Percentiles rank a stretch among this genome's conserved stretches.
These are phyloP conservation scores for Penicillium canescens DNA, from an alignment of 495 filamentous ascomycete genomes.

Conservation along the genomic window DNA sequence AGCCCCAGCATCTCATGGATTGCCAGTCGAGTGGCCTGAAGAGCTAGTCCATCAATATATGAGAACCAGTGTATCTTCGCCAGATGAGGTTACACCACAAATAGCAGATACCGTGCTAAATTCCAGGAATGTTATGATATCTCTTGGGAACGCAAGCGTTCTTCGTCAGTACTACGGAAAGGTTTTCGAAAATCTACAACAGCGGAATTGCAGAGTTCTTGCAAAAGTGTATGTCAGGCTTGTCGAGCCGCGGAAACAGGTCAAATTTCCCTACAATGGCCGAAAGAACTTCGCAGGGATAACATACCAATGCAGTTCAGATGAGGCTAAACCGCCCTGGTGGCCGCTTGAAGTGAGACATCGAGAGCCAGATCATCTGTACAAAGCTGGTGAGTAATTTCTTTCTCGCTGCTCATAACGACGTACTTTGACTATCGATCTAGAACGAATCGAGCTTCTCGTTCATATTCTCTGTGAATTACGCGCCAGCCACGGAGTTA, in stretches of 20 bases:
- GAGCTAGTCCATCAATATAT: too few relatives aligned
- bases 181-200: constrained; percentile 67
- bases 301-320: constrained; percentile 37
- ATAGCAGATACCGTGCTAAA: too few relatives aligned
- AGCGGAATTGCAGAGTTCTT: constrained; percentile 65
- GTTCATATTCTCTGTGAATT: constrained; percentile 57
- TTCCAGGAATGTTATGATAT: too few relatives aligned
- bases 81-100: too few relatives aligned
- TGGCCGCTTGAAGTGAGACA: constrained; percentile 71
- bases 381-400: constrained; percentile 58
- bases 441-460: constrained; percentile 62
- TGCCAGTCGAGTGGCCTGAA: too few relatives aligned
- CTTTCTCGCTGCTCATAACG: too few relatives aligned
- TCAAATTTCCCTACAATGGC: constrained; percentile 74
- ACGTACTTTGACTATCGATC: not conserved
- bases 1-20: too few relatives aligned
- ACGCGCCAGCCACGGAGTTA: constrained; percentile 37
- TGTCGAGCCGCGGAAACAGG: constrained; percentile 83
- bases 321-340: constrained; percentile 63
- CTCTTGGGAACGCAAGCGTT: constrained; percentile 5
- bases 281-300: constrained; percentile 40
- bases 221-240: constrained; percentile 79
- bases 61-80: too few relatives aligned
- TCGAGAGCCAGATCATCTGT: constrained; percentile 77
- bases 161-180: constrained; percentile 62